Conservation (phyloP, 257 asterid species). For the Solanum peruvianum region DNA sequence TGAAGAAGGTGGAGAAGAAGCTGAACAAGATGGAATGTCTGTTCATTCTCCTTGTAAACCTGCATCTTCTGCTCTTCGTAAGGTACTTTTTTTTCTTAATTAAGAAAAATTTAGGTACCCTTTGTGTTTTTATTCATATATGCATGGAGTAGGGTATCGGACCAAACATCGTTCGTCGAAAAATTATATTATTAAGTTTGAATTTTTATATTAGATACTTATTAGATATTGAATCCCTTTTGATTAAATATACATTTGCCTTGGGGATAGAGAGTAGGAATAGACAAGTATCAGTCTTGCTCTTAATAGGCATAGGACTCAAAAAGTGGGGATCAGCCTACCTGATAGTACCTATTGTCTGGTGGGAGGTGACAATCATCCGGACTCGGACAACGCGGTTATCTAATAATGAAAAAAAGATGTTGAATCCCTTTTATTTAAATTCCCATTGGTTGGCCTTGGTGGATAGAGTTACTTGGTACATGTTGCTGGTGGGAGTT, state of each 20-base stretch:
- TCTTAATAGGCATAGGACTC: neutral
- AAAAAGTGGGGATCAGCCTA: neutral
- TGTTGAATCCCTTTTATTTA: neutral
- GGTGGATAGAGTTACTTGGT: neutral
- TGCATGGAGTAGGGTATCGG: neutral
- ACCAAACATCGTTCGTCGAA: neutral
- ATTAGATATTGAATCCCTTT: neutral
- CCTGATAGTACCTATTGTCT: neutral
- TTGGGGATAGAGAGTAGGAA: neutral
- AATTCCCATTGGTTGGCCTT: neutral
- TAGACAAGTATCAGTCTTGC: neutral
- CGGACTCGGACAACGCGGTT: neutral
- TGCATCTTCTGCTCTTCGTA: slow-evolving; percentile 38
- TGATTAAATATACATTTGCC: neutral
- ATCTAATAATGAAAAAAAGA: neutral
- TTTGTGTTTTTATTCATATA: neutral
- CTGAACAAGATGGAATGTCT: slow-evolving; percentile 76
- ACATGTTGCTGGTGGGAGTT: neutral
- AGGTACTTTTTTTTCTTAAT: slow-evolving; percentile 18
- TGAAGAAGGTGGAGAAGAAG: slow-evolving; percentile 9
- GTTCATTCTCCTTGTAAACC: slow-evolving; percentile 94
- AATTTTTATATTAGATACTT: neutral
- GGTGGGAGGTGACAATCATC: neutral
- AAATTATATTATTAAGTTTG: too few species aligned
- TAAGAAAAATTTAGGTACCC: neutral